phyloP scores from a whole-genome alignment of 805 yeast genomes.

The Pichia insulana region DNA sequence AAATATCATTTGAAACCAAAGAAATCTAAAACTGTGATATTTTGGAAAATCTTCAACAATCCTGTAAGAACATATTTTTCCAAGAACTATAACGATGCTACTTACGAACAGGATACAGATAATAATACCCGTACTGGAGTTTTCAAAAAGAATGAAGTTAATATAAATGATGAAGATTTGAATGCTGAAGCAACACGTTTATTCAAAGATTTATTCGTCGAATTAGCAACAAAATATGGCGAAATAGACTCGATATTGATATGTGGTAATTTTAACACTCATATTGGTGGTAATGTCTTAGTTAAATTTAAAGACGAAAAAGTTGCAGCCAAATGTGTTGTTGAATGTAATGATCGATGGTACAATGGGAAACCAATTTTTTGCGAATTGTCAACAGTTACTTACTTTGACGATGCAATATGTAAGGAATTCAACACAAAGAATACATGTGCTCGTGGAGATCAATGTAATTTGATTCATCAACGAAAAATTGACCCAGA shows the following conservation, averaged over 20 bases:
- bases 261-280: slow-evolving; percentile 77
- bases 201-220: slow-evolving; percentile 64
- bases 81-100: background rate
- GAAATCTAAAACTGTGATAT: slow-evolving; percentile 53
- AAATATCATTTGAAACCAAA: slow-evolving; percentile 62
- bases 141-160: slow-evolving; percentile 1
- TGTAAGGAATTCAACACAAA: slow-evolving; percentile 61
- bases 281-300: slow-evolving; percentile 80
- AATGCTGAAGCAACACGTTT: slow-evolving; percentile 50
- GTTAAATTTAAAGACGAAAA: slow-evolving; percentile 47
- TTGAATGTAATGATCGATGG: slow-evolving; percentile 71
- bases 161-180: slow-evolving; percentile 24
- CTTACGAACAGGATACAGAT: too few relatives aligned
- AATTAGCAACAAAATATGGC: slow-evolving; percentile 40
- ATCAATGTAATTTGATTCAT: slow-evolving; percentile 83
- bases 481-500: slow-evolving; percentile 43
- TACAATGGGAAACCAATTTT: slow-evolving; percentile 69
- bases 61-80: slow-evolving; percentile 35
- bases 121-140: slow-evolving; percentile 1
- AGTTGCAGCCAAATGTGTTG: slow-evolving; percentile 53
- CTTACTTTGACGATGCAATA: slow-evolving; percentile 57
- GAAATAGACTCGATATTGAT: slow-evolving; percentile 55
- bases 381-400: slow-evolving; percentile 71
- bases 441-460: slow-evolving; percentile 65
- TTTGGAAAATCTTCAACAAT: slow-evolving; percentile 56